These are phyloP conservation scores for Ciborinia camelliae DNA, from an alignment of 2,329 filamentous ascomycete genomes.

Conservation along the genomic window DNA sequence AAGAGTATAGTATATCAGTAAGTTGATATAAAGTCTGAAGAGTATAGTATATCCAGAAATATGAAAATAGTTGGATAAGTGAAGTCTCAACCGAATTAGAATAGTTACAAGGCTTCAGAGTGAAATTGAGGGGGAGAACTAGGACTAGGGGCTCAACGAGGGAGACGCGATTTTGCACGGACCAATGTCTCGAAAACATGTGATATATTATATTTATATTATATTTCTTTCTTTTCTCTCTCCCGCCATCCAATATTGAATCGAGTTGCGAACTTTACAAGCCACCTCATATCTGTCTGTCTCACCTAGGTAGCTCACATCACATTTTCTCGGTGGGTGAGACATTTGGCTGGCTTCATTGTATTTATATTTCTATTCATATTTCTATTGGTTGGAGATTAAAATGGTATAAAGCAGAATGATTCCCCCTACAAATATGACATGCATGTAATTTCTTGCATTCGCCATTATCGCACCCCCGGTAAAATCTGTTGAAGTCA, in stretches of 20 bases:
- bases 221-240: neutral
- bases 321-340: neutral
- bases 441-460: slow-evolving; percentile 6
- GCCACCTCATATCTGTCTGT: neutral
- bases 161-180: slow-evolving; percentile 9
- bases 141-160: no score
- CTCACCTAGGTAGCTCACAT: neutral
- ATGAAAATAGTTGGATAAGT: neutral
- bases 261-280: neutral
- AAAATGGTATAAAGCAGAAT: slow-evolving; percentile 1
- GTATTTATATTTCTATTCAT: neutral
- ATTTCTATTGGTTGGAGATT: neutral
- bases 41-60: neutral
- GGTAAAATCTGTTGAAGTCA: slow-evolving; percentile 5
- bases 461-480: neutral
- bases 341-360: neutral
- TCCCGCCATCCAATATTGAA: neutral
- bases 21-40: neutral
- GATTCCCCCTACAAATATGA: neutral
- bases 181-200: slow-evolving; percentile 12
- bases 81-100: neutral
- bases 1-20: no score
- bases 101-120: neutral
- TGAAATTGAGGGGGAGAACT: neutral
- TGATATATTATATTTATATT: no score